phyloP scores from a whole-genome alignment of 1,139 yeast genomes.

The Kazachstania sp. region DNA sequence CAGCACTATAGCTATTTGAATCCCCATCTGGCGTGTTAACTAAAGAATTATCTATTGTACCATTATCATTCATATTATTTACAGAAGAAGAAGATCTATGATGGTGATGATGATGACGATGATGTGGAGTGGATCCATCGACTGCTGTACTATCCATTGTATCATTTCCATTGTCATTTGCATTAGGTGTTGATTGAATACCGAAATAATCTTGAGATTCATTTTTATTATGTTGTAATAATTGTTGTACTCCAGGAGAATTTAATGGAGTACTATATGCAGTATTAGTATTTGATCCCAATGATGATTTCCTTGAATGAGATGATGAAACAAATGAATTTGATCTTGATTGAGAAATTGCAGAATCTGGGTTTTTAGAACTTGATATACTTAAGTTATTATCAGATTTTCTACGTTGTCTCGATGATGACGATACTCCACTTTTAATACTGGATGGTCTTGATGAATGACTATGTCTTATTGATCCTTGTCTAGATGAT shows the following conservation, averaged over 20 bases:
- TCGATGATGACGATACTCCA: slow-evolving; percentile 10
- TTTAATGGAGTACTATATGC: slow-evolving; percentile 28
- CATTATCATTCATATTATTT: background rate
- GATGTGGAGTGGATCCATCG: background rate
- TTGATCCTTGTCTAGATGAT: slow-evolving; percentile 12
- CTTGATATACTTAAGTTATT: slow-evolving; percentile 4
- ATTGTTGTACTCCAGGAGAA: slow-evolving; percentile 22
- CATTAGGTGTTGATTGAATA: background rate
- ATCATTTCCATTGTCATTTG: background rate
- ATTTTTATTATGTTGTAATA: background rate
- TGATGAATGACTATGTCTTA: slow-evolving; percentile 16
- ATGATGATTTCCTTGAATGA: slow-evolving; percentile 27
- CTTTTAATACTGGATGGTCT: slow-evolving; percentile 20
- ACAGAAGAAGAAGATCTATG: slow-evolving; percentile 1
- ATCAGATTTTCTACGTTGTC: slow-evolving; percentile 17
- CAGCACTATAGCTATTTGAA: background rate
- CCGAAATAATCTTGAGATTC: slow-evolving; percentile 7
- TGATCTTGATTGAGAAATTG: slow-evolving; percentile 10
- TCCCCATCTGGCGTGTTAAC: background rate
- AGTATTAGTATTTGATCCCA: slow-evolving; percentile 22
- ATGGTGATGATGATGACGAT: slow-evolving; percentile 2
- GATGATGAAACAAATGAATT: slow-evolving; percentile 23
- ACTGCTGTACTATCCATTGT: background rate
- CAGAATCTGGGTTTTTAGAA: slow-evolving; percentile 1
- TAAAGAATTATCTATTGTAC: background rate